Conservation (phyloP, 768 basidiomycete species). For the Pleurotus sapidus region DNA sequence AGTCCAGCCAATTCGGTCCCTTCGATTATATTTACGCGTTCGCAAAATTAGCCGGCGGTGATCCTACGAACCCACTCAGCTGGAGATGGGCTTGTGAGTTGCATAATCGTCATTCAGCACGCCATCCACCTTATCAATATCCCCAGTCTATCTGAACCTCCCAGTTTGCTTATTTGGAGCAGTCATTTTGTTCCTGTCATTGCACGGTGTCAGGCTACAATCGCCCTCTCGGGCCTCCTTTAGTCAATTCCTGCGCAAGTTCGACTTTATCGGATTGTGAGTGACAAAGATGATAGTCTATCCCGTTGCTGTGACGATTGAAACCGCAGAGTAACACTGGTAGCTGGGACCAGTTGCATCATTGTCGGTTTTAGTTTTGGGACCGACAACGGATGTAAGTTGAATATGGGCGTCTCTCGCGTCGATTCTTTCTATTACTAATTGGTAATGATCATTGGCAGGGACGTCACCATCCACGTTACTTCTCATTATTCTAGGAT, state of each 20-base stretch:
- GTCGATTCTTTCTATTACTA: constrained; percentile 11
- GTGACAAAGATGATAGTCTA: constrained; percentile 23
- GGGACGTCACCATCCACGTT: constrained; percentile 67
- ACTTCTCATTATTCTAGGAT: constrained; percentile 54
- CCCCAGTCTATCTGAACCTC: constrained; percentile 77
- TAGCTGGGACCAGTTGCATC: constrained; percentile 69
- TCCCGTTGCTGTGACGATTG: constrained; percentile 13
- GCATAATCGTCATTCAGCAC: constrained; percentile 11
- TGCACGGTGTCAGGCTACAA: constrained; percentile 52
- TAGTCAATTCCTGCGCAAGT: constrained; percentile 47
- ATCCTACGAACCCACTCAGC: constrained; percentile 21
- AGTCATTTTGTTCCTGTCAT: constrained; percentile 54
- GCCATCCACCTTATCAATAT: constrained; percentile 12
- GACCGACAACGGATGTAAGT: constrained; percentile 64
- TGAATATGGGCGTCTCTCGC: constrained; percentile 5
- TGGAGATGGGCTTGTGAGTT: constrained; percentile 89
- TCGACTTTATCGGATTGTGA: constrained; percentile 81
- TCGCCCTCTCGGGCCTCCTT: constrained; percentile 51
- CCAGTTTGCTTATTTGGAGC: constrained; percentile 67
- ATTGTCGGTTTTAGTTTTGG: constrained; percentile 82
- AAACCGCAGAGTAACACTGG: constrained; percentile 59
- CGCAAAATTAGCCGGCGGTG: constrained; percentile 6
- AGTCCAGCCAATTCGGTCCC: constrained; percentile 19
- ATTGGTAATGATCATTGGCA: constrained; percentile 24
- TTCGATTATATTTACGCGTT: constrained; percentile 11